These are phyloP conservation scores for Naganishia vaughanmartiniae DNA, from an alignment of 768 basidiomycete species.

Conservation along the genomic window DNA sequence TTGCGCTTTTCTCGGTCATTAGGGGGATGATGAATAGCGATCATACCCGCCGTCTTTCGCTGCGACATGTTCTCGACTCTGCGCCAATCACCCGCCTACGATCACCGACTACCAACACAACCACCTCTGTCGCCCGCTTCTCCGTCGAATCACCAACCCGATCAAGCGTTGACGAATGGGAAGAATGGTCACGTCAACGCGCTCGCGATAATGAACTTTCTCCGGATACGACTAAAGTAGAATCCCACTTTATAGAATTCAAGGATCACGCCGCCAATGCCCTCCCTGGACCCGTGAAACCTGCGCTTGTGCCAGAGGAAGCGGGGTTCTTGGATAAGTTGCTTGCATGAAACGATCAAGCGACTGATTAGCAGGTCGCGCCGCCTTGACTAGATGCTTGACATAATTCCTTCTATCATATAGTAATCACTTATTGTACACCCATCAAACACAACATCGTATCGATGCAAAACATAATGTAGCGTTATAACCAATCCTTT, in stretches of 20 bases:
- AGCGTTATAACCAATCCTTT: slow-evolving; percentile 4
- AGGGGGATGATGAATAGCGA: slow-evolving; percentile 28
- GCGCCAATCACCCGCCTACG: slow-evolving; percentile 5
- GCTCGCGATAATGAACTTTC: slow-evolving; percentile 13
- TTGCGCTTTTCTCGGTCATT: slow-evolving; percentile 22
- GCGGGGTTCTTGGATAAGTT: background rate
- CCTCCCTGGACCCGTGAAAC: background rate
- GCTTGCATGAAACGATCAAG: background rate
- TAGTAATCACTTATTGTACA: slow-evolving; percentile 21
- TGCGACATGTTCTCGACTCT: slow-evolving; percentile 21
- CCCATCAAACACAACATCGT: background rate
- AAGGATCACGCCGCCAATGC: background rate
- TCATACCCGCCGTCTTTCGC: slow-evolving; percentile 7
- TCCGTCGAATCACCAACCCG: slow-evolving; percentile 23
- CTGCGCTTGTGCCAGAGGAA: slow-evolving; percentile 19
- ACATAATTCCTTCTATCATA: background rate
- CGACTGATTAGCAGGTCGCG: background rate
- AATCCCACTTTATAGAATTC: background rate
- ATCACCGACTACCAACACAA: background rate
- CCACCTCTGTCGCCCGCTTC: background rate
- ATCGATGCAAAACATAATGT: background rate
- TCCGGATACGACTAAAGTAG: slow-evolving; percentile 14
- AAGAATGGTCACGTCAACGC: slow-evolving; percentile 23
- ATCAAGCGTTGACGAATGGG: slow-evolving; percentile 30
- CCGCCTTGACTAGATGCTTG: background rate